phyloP scores from a whole-genome alignment of 2,329 filamentous ascomycete genomes.

The Xylaria sp. region DNA sequence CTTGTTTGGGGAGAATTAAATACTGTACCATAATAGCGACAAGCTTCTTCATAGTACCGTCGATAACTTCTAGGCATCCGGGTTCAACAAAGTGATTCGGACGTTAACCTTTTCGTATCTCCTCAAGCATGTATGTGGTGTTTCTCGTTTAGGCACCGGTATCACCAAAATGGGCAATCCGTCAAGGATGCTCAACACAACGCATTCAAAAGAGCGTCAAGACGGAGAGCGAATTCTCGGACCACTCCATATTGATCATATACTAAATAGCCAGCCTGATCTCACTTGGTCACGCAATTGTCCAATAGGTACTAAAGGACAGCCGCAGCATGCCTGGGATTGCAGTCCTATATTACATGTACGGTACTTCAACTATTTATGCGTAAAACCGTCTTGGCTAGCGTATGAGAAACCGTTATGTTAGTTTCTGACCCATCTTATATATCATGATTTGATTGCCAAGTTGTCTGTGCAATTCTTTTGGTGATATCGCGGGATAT shows the following conservation, averaged over 20 bases:
- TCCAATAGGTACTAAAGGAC: neutral
- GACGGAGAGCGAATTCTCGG: neutral
- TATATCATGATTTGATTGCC: slow-evolving; percentile 24
- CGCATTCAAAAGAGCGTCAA: neutral
- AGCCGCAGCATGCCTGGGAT: slow-evolving; percentile 4
- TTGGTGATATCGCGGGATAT: slow-evolving; percentile 20
- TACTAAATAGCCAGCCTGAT: slow-evolving; percentile 6
- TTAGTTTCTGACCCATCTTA: too few species aligned
- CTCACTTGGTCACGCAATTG: slow-evolving; percentile 20
- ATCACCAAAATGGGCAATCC: slow-evolving; percentile 30
- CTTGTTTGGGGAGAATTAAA: neutral
- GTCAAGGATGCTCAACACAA: neutral
- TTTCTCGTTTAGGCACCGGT: slow-evolving; percentile 4
- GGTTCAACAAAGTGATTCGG: neutral
- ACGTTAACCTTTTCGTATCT: neutral
- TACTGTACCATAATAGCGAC: neutral
- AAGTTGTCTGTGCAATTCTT: slow-evolving; percentile 26
- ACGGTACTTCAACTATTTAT: too few species aligned
- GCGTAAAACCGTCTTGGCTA: slow-evolving; percentile 14
- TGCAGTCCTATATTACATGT: too few species aligned
- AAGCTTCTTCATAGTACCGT: neutral
- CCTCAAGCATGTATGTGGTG: neutral
- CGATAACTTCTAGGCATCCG: neutral
- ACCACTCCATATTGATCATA: neutral
- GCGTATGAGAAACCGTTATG: neutral